phyloP scores from a whole-genome alignment of 805 yeast genomes.

The Cyberlindnera meyerae region DNA sequence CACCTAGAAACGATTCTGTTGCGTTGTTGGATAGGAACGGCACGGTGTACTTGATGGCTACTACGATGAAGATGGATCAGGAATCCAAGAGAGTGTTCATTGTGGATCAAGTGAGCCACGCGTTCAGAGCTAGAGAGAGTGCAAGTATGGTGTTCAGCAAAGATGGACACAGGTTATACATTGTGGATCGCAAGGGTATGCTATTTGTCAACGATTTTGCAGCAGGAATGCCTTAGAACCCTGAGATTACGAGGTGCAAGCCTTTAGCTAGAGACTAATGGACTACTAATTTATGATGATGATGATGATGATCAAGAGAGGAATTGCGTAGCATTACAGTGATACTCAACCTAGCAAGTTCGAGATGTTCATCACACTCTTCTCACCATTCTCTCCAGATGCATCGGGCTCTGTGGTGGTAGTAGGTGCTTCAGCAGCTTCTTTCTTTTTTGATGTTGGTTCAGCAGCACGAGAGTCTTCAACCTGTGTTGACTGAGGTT shows the following conservation, averaged over 20 bases:
- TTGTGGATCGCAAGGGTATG: constrained; percentile 77
- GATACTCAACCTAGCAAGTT: constrained; percentile 15
- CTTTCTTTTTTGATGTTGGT: not conserved
- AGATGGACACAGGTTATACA: constrained; percentile 75
- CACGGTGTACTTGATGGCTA: constrained; percentile 58
- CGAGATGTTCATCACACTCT: constrained; percentile 21
- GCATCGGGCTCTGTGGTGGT: not conserved
- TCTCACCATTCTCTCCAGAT: constrained; percentile 2
- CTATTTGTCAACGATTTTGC: constrained; percentile 82
- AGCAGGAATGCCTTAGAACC: constrained; percentile 67
- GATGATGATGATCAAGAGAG: too few species aligned
- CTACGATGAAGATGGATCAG: constrained; percentile 49
- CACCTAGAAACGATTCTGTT: constrained; percentile 83
- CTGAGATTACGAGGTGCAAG: constrained; percentile 63
- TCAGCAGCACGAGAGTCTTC: not conserved
- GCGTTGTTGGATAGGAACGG: constrained; percentile 82
- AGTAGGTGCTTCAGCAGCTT: not conserved
- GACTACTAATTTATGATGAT: constrained; percentile 11
- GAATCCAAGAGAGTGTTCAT: constrained; percentile 46
- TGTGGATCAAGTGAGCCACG: constrained; percentile 75
- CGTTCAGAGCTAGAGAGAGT: constrained; percentile 66
- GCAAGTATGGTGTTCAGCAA: constrained; percentile 73
- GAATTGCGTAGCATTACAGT: too few species aligned
- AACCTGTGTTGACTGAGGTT: too few species aligned
- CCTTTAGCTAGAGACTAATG: constrained; percentile 11